Evolutionary conservation across 2,329 filamentous ascomycete genomes (phyloP).

Genomic region (Fusarium oligoseptatum): DNA sequence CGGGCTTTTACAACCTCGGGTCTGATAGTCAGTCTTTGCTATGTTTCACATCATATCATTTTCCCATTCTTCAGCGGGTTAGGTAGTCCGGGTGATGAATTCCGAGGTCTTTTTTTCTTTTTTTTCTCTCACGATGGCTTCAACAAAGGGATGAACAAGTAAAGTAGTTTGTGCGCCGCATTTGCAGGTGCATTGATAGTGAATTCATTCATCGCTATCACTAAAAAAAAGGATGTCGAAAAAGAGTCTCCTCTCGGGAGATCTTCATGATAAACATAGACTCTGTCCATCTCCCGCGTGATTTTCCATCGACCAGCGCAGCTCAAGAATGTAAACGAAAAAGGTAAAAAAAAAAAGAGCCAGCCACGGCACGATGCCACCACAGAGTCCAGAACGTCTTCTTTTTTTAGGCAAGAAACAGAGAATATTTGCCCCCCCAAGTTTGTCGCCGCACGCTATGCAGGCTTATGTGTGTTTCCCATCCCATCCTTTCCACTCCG

Average conservation of each 20-base stretch:
- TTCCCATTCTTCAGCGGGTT: background rate
- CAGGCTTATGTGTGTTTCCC: slow-evolving; percentile 6
- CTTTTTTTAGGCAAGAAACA: background rate
- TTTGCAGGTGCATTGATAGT: slow-evolving; percentile 28
- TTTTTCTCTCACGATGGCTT: slow-evolving; percentile 2
- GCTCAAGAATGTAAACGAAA: slow-evolving; percentile 41
- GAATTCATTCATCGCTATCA: slow-evolving; percentile 28
- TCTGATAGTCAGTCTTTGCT: background rate
- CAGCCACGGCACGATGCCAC: slow-evolving; percentile 12
- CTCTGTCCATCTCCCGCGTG: slow-evolving; percentile 5
- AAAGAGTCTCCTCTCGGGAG: slow-evolving; percentile 20
- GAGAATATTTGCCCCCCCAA: background rate
- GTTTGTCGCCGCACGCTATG: slow-evolving; percentile 16
- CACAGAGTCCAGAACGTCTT: slow-evolving; percentile 1
- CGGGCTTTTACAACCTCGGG: slow-evolving; percentile 18
- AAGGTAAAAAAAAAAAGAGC: slow-evolving; percentile 23
- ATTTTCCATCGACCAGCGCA: slow-evolving; percentile 24
- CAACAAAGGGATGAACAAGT: background rate
- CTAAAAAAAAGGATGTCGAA: slow-evolving; percentile 4
- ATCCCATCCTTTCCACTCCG: slow-evolving; percentile 7
- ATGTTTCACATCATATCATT: slow-evolving; percentile 29
- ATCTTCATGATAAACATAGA: slow-evolving; percentile 24
- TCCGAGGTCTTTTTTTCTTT: background rate
- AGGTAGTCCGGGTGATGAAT: slow-evolving; percentile 20
- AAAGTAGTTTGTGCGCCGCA: slow-evolving; percentile 9